phyloP scores from a whole-genome alignment of 1,284 basidiomycete genomes.

The Ustilago bromivora region DNA sequence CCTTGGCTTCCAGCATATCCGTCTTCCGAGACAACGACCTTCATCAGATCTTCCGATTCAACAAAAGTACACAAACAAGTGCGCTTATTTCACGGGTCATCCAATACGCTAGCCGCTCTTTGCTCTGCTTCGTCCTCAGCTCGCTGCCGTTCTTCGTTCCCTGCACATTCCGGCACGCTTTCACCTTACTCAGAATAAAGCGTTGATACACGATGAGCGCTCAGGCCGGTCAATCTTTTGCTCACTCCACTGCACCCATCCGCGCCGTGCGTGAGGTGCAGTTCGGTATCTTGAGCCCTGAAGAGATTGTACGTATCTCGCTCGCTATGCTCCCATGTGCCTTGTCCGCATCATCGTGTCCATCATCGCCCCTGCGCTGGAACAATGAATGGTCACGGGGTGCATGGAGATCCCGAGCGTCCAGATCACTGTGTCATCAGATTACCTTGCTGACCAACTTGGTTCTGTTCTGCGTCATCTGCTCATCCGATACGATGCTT shows the following conservation, averaged over 20 bases:
- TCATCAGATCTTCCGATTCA: not conserved
- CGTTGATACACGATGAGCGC: conserved; percentile 45
- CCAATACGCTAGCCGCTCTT: not conserved
- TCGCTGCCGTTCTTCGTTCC: not conserved
- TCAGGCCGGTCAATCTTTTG: conserved; percentile 70
- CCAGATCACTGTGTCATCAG: conserved; percentile 13
- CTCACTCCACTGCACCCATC: conserved; percentile 91
- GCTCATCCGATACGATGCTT: not conserved
- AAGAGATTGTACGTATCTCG: conserved; percentile 80
- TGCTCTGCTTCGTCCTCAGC: not conserved
- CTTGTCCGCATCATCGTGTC: conserved; percentile 6
- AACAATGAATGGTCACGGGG: not conserved
- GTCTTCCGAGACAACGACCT: not conserved
- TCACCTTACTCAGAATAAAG: not conserved
- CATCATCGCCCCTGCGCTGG: not conserved
- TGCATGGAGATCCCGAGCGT: conserved; percentile 8
- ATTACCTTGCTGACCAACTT: conserved; percentile 22
- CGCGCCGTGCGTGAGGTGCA: conserved; percentile 89
- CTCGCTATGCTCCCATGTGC: conserved; percentile 7
- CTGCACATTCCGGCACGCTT: not conserved
- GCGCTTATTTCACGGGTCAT: not conserved
- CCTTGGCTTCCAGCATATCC: not conserved
- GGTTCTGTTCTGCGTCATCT: not conserved
- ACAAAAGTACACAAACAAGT: not conserved
- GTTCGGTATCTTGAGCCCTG: conserved; percentile 99